Conservation (phyloP, 306 rosid genomes). For the Heteromeles arbutifolia region DNA sequence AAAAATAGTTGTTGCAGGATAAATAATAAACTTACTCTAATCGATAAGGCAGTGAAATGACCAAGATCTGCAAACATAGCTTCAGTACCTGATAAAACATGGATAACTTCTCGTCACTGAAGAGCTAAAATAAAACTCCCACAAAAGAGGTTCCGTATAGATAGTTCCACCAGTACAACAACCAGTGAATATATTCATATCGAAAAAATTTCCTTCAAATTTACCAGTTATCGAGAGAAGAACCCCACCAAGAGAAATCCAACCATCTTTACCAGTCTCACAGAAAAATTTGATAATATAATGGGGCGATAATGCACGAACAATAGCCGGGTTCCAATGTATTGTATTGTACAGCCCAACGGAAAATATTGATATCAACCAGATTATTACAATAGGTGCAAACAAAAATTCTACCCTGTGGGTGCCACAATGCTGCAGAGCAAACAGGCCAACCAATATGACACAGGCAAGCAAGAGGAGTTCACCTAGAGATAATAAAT, state of each 20-base stretch:
- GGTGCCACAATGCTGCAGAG: conserved; percentile 84
- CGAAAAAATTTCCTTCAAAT: background rate
- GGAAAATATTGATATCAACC: conserved; percentile 68
- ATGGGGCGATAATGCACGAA: conserved; percentile 61
- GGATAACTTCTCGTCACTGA: background rate
- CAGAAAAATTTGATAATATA: conserved; percentile 60
- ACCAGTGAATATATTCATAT: conserved; percentile 3
- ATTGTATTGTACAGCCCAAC: conserved; percentile 72
- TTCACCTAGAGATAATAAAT: conserved; percentile 40
- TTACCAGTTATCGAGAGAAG: conserved; percentile 81
- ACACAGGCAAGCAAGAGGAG: conserved; percentile 73
- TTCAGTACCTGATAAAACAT: conserved; percentile 57
- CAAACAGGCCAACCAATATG: conserved; percentile 78
- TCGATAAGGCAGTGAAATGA: conserved; percentile 76
- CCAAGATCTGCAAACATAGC: conserved; percentile 96
- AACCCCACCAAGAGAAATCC: conserved; percentile 85
- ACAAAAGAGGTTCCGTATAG: conserved; percentile 11
- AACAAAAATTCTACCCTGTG: conserved; percentile 75
- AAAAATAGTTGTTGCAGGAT: background rate
- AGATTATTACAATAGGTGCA: conserved; percentile 67
- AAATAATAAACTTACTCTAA: conserved; percentile 52
- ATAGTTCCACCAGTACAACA: conserved; percentile 14
- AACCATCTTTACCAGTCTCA: conserved; percentile 71
- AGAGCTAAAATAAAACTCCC: conserved; percentile 3
- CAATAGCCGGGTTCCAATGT: conserved; percentile 60